These are phyloP conservation scores for Paramecium biaurelia DNA, from an alignment of 73 alveolate species.

Conservation along the genomic window DNA sequence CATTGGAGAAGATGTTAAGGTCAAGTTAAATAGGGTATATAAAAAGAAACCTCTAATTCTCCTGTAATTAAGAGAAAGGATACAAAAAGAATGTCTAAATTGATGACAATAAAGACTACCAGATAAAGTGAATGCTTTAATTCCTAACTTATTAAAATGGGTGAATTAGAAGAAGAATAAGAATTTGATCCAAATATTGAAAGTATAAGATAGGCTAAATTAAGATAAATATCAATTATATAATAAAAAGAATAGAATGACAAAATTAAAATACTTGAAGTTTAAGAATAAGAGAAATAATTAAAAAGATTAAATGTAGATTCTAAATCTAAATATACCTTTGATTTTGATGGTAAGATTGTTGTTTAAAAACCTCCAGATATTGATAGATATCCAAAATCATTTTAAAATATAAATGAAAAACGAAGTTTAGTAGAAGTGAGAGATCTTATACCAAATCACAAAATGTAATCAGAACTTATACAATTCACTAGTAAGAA, in stretches of 20 bases:
- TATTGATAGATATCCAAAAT: conserved; percentile 45
- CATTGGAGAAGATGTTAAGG: conserved; percentile 26
- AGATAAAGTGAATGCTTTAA: neutral
- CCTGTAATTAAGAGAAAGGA: neutral
- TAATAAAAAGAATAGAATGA: conserved; percentile 23
- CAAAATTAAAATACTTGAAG: conserved; percentile 30
- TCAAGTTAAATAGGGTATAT: neutral
- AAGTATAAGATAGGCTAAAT: conserved; percentile 36
- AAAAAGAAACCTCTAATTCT: neutral
- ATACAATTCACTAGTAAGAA: neutral
- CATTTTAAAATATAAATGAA: neutral
- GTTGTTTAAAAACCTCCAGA: conserved; percentile 40
- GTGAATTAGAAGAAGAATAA: neutral
- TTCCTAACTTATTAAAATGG: neutral
- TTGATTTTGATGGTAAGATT: conserved; percentile 28
- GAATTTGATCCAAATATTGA: conserved; percentile 13
- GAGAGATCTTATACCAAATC: neutral
- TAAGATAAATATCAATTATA: neutral
- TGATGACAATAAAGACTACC: neutral
- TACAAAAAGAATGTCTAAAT: neutral
- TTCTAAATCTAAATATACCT: conserved; percentile 27
- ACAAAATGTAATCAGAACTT: neutral
- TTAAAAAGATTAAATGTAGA: conserved; percentile 40
- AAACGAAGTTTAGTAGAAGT: conserved; percentile 14
- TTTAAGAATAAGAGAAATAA: conserved; percentile 7